Percentiles rank a stretch among this genome's conserved stretches.
Conservation (phyloP, 2,329 filamentous ascomycete genomes). For the Trichophyton equinum region DNA sequence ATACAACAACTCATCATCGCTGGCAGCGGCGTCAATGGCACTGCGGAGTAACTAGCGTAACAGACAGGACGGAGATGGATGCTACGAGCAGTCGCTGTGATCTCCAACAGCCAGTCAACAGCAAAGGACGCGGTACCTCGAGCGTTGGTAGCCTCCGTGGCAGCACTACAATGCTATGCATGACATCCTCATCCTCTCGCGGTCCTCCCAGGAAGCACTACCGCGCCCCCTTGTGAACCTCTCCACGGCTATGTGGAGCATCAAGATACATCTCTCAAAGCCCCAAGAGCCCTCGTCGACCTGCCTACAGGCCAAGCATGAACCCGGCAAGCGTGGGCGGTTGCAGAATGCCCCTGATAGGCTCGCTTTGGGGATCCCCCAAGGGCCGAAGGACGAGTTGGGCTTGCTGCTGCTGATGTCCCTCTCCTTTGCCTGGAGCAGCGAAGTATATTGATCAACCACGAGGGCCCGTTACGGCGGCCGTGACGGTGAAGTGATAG, state of each 20-base stretch:
- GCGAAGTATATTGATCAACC: neutral
- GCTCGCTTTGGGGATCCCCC: neutral
- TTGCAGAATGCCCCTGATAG: slow-evolving; percentile 3
- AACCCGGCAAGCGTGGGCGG: slow-evolving; percentile 5
- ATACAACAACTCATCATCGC: too few species aligned
- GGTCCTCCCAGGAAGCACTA: neutral
- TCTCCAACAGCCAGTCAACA: neutral
- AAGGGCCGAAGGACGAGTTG: too few species aligned
- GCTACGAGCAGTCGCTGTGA: neutral
- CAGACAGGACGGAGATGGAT: neutral
- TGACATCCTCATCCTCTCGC: neutral
- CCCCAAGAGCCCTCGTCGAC: neutral
- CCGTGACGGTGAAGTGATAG: neutral
- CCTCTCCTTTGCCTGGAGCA: neutral
- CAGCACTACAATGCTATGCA: neutral
- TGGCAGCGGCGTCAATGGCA: too few species aligned
- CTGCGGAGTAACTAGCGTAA: too few species aligned
- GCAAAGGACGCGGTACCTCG: neutral
- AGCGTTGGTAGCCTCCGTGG: neutral
- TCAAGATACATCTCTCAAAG: too few species aligned
- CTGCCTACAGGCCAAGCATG: neutral
- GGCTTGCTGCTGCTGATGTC: neutral
- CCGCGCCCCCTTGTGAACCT: neutral
- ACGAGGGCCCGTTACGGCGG: neutral
- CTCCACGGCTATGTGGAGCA: neutral